Base-by-base conservation (phyloP, 441 rosid species). In the Gossypium lobatum region DNA sequence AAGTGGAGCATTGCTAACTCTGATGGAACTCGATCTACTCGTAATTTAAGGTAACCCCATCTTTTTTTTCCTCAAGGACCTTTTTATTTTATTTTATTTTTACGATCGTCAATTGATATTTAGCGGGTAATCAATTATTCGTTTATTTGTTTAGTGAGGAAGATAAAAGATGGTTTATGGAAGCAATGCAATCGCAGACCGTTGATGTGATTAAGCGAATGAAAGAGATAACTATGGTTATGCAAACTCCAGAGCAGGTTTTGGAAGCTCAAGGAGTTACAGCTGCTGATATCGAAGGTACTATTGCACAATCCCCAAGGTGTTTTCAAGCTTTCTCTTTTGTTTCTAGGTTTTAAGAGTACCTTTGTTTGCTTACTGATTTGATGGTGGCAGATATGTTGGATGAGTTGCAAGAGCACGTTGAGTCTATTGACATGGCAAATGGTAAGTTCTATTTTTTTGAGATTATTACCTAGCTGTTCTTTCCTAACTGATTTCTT, bases 391-490 rank as follows among this genome's bases (percentile, higher is more conserved):
- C 86, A 93, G 97, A 85, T 84, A 77, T 95, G 92, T 83, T 95
- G 86, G 98, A 93, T 62, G 99, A 95, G 86, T 73, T 95, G 62
- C 95, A 95, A 75, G 99, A 95, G 82, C 98, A 93, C 58, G 99
- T 93, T 54, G 99, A 94, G 77, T 82, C 93, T 0, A 92, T 94
- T 66, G 98, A 94, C 83, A 85, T 85, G 85, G 97, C 98, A 13
- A 94, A 92, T 73, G 96, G 97, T 94, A 80, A 69, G 78, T 45
- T 71, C 6, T 11, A 34, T 25, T 3, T 3, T 13, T 50, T 42
- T 39, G 17, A 18, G 31, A 18, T 39, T 62, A 39, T 37, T 64
- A 18, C 53, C 52, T 1, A 3, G 50, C 39, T 28, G 65, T 62
- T 62, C 45, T 62, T 62, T 62, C 46, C 21, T n/a, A 31, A 31